phyloP scores from a whole-genome alignment of 768 basidiomycete genomes.

The Termitomyces sp. region DNA sequence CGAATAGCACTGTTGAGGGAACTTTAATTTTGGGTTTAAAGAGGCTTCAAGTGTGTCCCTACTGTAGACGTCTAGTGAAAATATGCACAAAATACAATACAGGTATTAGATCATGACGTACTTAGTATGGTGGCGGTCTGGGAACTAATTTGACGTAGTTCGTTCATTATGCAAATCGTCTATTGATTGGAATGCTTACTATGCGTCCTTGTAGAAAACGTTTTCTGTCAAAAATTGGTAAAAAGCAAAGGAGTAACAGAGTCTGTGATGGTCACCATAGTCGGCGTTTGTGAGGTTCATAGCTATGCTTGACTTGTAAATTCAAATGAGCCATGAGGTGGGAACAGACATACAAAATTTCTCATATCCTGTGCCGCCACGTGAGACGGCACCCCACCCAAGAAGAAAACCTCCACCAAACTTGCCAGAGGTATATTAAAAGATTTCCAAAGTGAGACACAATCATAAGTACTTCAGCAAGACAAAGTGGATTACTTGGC shows the following conservation, averaged over 20 bases:
- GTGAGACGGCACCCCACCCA: conserved; percentile 34
- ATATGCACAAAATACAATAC: not conserved
- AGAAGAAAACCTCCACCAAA: conserved; percentile 45
- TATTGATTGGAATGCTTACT: conserved; percentile 22
- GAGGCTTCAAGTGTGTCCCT: conserved; percentile 4
- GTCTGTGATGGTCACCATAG: conserved; percentile 25
- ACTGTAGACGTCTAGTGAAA: conserved; percentile 41
- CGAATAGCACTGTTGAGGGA: conserved; percentile 40
- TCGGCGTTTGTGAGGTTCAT: conserved; percentile 35
- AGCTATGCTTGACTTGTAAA: conserved; percentile 15
- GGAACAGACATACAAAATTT: conserved; percentile 33
- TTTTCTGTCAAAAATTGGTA: conserved; percentile 28
- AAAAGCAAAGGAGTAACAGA: not conserved
- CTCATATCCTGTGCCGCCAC: conserved; percentile 46
- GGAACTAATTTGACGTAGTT: conserved; percentile 18
- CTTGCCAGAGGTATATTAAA: conserved; percentile 17
- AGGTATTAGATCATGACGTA: conserved; percentile 17
- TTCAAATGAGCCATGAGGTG: not conserved
- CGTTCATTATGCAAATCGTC: not conserved
- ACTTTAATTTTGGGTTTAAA: not conserved
- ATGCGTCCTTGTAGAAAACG: conserved; percentile 48
- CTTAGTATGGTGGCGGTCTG: conserved; percentile 49
- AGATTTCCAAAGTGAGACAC: not conserved
- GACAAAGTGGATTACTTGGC: conserved; percentile 41
- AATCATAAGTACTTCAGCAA: conserved; percentile 33